These are phyloP conservation scores for Termitomyces sp. DNA, from an alignment of 1,284 basidiomycete species.

Conservation along the genomic window DNA sequence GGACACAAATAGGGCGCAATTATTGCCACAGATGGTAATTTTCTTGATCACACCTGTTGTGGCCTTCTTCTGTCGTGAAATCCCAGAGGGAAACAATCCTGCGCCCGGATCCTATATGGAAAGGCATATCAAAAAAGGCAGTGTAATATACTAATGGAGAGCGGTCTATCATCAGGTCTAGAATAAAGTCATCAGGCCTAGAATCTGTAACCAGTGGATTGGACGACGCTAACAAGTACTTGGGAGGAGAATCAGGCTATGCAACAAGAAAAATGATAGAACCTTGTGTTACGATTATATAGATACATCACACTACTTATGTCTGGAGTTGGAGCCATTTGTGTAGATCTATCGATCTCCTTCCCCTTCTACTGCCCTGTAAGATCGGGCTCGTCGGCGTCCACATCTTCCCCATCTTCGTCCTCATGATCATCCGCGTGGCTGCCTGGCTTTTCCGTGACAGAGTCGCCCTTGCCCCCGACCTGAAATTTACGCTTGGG, in stretches of 20 bases:
- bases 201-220: not conserved
- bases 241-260: not conserved
- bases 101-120: not conserved
- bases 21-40: slow-evolving; percentile 5
- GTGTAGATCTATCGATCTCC: not conserved
- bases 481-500: slow-evolving; percentile 83
- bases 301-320: not conserved
- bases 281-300: not conserved
- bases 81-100: not conserved
- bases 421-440: slow-evolving; percentile 2
- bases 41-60: not conserved
- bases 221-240: not conserved
- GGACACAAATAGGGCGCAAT: slow-evolving; percentile 1
- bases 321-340: not conserved
- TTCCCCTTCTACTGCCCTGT: not conserved
- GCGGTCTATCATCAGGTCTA: not conserved
- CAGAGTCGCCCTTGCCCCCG: slow-evolving; percentile 22
- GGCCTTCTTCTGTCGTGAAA: not conserved
- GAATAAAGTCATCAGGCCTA: not conserved
- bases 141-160: slow-evolving; percentile 1
- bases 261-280: slow-evolving; percentile 2
- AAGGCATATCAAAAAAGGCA: not conserved
- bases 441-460: slow-evolving; percentile 5
- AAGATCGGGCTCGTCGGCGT: not conserved
- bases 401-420: not conserved